phyloP scores from a whole-genome alignment of 2,329 filamentous ascomycete genomes.

The Pyricularia grisea region DNA sequence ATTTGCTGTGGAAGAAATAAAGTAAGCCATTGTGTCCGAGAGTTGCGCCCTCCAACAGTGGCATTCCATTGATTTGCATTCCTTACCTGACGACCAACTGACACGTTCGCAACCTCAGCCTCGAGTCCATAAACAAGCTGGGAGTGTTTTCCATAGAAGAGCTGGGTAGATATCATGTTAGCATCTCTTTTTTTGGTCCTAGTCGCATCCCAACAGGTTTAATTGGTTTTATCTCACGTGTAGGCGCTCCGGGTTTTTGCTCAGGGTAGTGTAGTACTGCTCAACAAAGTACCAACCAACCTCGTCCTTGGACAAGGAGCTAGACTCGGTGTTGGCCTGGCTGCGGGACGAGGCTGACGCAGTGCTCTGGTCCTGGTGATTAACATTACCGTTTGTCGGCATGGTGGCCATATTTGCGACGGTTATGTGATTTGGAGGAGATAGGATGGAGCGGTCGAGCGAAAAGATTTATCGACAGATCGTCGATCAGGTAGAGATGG shows the following conservation, averaged over 20 bases:
- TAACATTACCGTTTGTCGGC: slow-evolving; percentile 48
- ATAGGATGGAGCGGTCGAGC: neutral
- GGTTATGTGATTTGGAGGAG: neutral
- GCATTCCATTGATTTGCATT: no score
- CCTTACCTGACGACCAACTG: slow-evolving; percentile 77
- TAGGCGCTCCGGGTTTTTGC: slow-evolving; percentile 88
- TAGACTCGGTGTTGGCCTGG: slow-evolving; percentile 20
- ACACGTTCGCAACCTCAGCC: slow-evolving; percentile 78
- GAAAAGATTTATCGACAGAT: neutral
- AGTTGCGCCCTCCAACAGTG: neutral
- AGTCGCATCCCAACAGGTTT: neutral
- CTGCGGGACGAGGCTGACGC: slow-evolving; percentile 18
- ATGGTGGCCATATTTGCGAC: slow-evolving; percentile 24
- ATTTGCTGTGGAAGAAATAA: slow-evolving; percentile 54
- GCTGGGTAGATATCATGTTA: slow-evolving; percentile 29
- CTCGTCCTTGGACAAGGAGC: slow-evolving; percentile 70
- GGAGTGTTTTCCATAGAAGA: slow-evolving; percentile 95
- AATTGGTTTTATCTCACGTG: slow-evolving; percentile 44
- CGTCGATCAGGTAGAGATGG: neutral
- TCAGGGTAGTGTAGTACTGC: slow-evolving; percentile 97
- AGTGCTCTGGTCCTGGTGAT: slow-evolving; percentile 31
- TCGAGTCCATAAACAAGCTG: slow-evolving; percentile 91
- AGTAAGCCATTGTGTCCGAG: neutral
- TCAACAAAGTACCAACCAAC: slow-evolving; percentile 99
- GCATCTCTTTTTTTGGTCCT: neutral